Percentiles rank a stretch among this genome's conserved stretches.
Conservation (phyloP, 179 eudicot genomes). For the Spergularia azorica region DNA sequence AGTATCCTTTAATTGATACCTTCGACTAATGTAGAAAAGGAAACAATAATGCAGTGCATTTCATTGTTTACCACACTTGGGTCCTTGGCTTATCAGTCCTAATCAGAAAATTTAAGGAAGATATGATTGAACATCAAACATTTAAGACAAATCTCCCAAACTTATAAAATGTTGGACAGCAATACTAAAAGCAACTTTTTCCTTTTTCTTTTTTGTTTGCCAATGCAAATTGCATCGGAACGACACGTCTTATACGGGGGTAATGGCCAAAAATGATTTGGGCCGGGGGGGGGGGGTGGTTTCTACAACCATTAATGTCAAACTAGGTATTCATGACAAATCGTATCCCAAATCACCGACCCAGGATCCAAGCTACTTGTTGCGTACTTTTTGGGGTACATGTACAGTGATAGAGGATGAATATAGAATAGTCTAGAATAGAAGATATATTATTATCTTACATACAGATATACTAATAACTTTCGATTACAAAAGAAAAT, state of each 20-base stretch:
- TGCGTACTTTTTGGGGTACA: background rate
- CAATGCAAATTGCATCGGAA: too few relatives aligned
- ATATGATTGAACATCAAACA: background rate
- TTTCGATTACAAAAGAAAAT: background rate
- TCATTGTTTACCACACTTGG: background rate
- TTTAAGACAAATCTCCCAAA: background rate
- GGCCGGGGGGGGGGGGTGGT: too few relatives aligned
- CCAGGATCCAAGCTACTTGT: background rate
- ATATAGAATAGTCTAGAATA: too few relatives aligned
- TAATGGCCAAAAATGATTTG: too few relatives aligned
- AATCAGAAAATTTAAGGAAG: background rate
- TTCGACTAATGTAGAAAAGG: too few relatives aligned
- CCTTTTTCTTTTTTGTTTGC: too few relatives aligned
- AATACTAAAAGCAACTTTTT: too few relatives aligned
- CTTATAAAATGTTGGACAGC: background rate
- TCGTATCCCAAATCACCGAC: background rate
- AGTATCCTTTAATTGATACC: too few relatives aligned
- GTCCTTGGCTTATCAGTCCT: background rate
- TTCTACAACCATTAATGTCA: background rate
- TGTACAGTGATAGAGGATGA: too few relatives aligned
- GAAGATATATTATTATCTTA: too few relatives aligned
- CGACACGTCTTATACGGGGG: too few relatives aligned
- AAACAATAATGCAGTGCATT: background rate
- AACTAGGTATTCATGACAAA: too few relatives aligned
- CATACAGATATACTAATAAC: background rate